A percentile compares a stretch with the other conserved stretches of the same genome.
phyloP scores from a whole-genome alignment of 2,329 filamentous ascomycete species.

The Alternaria brassicicola region DNA sequence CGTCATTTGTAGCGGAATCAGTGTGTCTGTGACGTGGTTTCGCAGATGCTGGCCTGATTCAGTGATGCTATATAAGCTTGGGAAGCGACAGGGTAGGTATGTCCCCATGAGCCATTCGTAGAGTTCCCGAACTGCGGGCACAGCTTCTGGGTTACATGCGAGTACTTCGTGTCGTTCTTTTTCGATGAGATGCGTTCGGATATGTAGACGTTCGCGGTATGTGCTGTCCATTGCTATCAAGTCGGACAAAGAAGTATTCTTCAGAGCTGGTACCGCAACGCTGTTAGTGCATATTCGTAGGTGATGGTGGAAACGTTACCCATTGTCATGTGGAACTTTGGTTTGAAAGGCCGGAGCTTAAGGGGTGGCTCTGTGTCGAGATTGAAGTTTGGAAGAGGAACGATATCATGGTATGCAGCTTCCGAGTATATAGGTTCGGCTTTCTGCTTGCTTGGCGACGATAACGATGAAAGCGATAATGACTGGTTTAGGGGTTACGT shows the following conservation, averaged over 20 bases:
- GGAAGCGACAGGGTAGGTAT: constrained; percentile 65
- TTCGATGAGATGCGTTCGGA: constrained; percentile 57
- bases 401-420: constrained; percentile 51
- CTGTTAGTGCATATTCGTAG: not conserved
- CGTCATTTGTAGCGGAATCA: constrained; percentile 49
- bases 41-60: constrained; percentile 34
- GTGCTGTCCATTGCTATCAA: constrained; percentile 66
- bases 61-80: constrained; percentile 57
- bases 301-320: constrained; percentile 49
- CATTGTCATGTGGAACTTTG: constrained; percentile 69
- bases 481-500: not conserved
- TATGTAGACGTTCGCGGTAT: constrained; percentile 58
- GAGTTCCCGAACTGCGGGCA: constrained; percentile 61
- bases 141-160: constrained; percentile 43
- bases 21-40: constrained; percentile 56
- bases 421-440: constrained; percentile 13
- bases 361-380: constrained; percentile 59
- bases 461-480: not conserved
- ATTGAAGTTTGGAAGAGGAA: constrained; percentile 57
- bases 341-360: constrained; percentile 63
- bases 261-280: constrained; percentile 54
- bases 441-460: not conserved
- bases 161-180: constrained; percentile 52
- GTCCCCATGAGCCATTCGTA: constrained; percentile 61
- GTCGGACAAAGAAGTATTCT: constrained; percentile 59